Evolutionary conservation across 2,329 filamentous ascomycete genomes (phyloP), one percentile per base, ranked within the genome.

Genomic region (Didymella arachidicola): DNA sequence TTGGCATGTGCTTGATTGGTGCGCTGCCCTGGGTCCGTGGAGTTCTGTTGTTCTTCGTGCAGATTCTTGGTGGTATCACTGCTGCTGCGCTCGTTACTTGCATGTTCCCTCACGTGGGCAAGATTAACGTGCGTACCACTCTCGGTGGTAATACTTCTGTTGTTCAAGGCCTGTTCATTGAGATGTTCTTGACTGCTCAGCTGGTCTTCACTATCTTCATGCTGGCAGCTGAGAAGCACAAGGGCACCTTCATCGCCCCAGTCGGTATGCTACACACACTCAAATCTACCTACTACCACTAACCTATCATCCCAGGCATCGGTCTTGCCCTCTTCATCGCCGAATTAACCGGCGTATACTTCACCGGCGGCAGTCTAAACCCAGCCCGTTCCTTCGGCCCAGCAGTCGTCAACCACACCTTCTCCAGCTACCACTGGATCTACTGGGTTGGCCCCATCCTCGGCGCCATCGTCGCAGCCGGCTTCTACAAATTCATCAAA

Each of bases 321-420:
- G 90, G 89, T 2, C 77, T 90, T 6, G 81, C 88, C 0, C 82
- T 92, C 57, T 91, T 92, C 74, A 82, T 91, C 19, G 56, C 56
- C 11, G 56, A 59, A 11, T 25, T 55, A 74, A 84, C 60, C 56
- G 81, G 81, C 75, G 77, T 80, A 12, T 79, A 72, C 67, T 80
- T 75, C 61, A 80, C 78, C 0, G 78, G 78, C 29, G 78, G 78
- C 16, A 77, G 75, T 1, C 71, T 80, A 19, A 80, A 81, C 51
- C 79, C 79, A 6, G 78, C 79, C 1, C 76, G 79, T 26, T 77
- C 76, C 2, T 79, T 81, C 58, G 79, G 78, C 2, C 78, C 78
- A n/a, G 74, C 80, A 27, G 78, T 79, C 12, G 67, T 76, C 19
- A 65, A 59, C 48, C 73, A 72, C 14, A 68, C 59, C 4, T 81